Percentiles rank a stretch among this genome's conserved stretches.
Conservation (phyloP, 129 eudicot species). For the Flaveria linearis region DNA sequence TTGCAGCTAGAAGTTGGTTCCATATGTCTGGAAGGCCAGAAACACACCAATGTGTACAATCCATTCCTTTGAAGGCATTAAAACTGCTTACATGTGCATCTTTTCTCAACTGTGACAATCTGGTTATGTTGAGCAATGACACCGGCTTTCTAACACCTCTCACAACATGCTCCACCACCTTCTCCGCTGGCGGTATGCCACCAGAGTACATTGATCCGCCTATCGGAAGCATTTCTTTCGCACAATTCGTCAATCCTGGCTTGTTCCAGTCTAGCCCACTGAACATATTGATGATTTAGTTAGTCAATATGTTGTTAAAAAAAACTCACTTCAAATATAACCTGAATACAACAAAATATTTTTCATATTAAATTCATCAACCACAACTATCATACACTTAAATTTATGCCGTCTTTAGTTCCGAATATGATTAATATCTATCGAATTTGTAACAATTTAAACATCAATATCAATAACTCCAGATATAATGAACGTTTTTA, state of each 20-base stretch:
- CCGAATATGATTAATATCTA: too few species aligned
- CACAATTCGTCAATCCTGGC: constrained; percentile 45
- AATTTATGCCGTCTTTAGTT: too few species aligned
- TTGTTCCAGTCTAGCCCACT: constrained; percentile 58
- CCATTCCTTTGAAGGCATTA: constrained; percentile 54
- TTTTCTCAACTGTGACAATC: constrained; percentile 60
- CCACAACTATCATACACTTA: too few species aligned
- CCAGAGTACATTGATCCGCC: constrained; percentile 46
- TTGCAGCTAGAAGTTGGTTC: constrained; percentile 54
- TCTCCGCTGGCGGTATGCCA: constrained; percentile 44
- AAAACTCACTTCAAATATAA: background rate
- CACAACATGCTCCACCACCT: constrained; percentile 58
- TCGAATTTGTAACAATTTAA: too few species aligned
- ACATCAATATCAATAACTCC: too few species aligned
- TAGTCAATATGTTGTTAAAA: background rate
- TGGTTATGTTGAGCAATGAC: constrained; percentile 55
- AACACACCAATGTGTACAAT: constrained; percentile 86
- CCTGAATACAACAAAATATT: too few species aligned
- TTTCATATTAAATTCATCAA: too few species aligned
- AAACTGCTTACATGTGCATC: constrained; percentile 63
- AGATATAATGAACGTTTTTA: too few species aligned
- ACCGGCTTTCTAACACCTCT: constrained; percentile 39
- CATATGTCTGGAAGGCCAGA: constrained; percentile 76
- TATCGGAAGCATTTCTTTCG: constrained; percentile 47
- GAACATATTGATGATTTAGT: background rate